Evolutionary conservation across 2,329 filamentous ascomycete species (phyloP), one percentile per base, ranked within the genome.

Genomic region (Pestalotiopsis sp.): DNA sequence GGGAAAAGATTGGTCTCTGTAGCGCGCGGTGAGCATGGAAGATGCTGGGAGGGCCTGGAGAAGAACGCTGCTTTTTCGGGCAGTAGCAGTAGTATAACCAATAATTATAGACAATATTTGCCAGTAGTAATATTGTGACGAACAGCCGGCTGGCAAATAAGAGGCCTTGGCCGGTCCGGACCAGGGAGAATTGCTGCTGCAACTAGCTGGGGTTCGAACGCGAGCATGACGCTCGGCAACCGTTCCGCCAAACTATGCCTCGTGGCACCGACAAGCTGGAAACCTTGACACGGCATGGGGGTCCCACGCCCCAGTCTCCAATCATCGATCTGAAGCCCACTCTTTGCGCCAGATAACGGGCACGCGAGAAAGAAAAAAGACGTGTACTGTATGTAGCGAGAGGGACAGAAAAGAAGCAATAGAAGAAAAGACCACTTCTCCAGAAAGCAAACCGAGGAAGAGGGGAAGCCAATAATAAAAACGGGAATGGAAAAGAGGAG

Each of bases 251-350:
- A 44, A 59, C 64, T 56, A 59, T 59, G 52, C 64, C 64, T 66
- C 64, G 64, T 66, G 64, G 64, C 52, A 59, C 64, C 64, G 64
- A 66, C 52, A 66, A 58, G 52, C 64, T 59, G 55, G 64, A 58
- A 66, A 52, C 55, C 17, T 58, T 26, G 20, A 40, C 26, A 22
- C 22, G 57, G 48, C 64, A 66, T 52, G 64, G 64, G 58, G 58
- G 58, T 39, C 44, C 44, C 26, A 26, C 17, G n/a, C 48, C 55
- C 64, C 38, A 63, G 60, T 63, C 38, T 63, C 60, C 58, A 61
- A 61, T 61, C 58, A 61, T n/a, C 58, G 58, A 39, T 39, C 58
- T 38, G 24, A 39, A 61, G 35, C 58, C 30, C 58, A 20, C 30
- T 17, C 20, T 38, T 22, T 20, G 20, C n/a, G 17, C 20, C 44